These are phyloP conservation scores for Balakata baccata DNA, from an alignment of 345 rosid genomes.

Conservation along the genomic window DNA sequence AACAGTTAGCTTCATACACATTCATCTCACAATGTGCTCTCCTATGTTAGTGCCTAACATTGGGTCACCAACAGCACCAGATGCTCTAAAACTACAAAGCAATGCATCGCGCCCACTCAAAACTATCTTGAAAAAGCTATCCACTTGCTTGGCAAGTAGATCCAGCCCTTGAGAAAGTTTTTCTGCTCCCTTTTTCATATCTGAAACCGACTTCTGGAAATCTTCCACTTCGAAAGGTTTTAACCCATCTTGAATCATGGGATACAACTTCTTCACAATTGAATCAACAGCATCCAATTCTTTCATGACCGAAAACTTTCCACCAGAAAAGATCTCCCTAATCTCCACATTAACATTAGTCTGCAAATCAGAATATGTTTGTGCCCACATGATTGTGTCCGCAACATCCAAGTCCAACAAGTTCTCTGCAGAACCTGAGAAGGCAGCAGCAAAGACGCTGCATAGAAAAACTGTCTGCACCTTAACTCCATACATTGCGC, in stretches of 20 bases:
- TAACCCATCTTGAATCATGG: conserved; percentile 54
- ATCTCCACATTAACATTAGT: conserved; percentile 48
- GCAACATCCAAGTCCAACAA: conserved; percentile 53
- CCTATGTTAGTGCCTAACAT: conserved; percentile 31
- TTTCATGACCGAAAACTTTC: conserved; percentile 43
- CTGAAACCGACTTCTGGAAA: conserved; percentile 35
- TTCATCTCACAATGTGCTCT: conserved; percentile 31
- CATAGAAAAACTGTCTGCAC: conserved; percentile 71
- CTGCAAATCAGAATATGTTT: conserved; percentile 53
- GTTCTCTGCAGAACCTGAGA: conserved; percentile 60
- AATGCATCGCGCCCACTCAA: conserved; percentile 76
- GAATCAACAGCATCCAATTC: conserved; percentile 65
- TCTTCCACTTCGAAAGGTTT: conserved; percentile 35
- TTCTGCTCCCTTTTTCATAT: conserved; percentile 43
- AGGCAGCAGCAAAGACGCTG: conserved; percentile 65
- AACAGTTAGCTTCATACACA: conserved; percentile 20
- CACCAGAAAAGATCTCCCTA: conserved; percentile 40
- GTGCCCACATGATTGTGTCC: conserved; percentile 54
- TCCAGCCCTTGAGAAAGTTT: conserved; percentile 67
- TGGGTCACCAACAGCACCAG: conserved; percentile 30
- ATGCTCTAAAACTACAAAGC: conserved; percentile 68
- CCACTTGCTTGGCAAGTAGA: conserved; percentile 59
- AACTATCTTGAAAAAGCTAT: conserved; percentile 72
- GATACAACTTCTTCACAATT: conserved; percentile 54
- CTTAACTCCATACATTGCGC: conserved; percentile 83